Conservation (phyloP, 2,329 filamentous ascomycete species). For the Fusarium cyanostomum region DNA sequence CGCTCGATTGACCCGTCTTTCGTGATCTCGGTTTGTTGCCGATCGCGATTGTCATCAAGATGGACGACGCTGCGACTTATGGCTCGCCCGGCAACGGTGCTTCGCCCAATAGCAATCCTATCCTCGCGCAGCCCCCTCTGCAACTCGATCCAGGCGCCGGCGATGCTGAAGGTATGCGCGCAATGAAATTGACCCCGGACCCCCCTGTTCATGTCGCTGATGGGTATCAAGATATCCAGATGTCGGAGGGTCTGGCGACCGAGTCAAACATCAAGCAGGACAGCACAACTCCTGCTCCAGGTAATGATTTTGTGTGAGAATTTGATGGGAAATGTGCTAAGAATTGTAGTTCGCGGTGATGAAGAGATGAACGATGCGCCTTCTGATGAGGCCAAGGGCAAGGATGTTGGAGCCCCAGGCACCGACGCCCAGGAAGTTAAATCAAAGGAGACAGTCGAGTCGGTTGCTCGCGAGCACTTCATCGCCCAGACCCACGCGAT, state of each 20-base stretch:
- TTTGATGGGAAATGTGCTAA: slow-evolving; percentile 66
- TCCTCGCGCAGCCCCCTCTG: slow-evolving; percentile 64
- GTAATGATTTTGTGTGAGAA: slow-evolving; percentile 66
- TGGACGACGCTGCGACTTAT: slow-evolving; percentile 68
- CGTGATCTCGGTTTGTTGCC: slow-evolving; percentile 15
- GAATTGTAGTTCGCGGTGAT: slow-evolving; percentile 70
- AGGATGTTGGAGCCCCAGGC: slow-evolving; percentile 59
- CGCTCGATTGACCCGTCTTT: slow-evolving; percentile 28
- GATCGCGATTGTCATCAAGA: slow-evolving; percentile 47
- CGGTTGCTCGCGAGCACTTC: slow-evolving; percentile 88
- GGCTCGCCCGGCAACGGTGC: slow-evolving; percentile 66
- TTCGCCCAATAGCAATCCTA: slow-evolving; percentile 66
- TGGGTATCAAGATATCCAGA: slow-evolving; percentile 66
- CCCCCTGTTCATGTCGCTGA: slow-evolving; percentile 23
- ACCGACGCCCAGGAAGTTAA: slow-evolving; percentile 67
- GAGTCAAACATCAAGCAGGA: slow-evolving; percentile 69
- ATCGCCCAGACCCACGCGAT: slow-evolving; percentile 95
- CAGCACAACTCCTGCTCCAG: slow-evolving; percentile 66
- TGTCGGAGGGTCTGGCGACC: slow-evolving; percentile 61
- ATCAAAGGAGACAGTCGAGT: slow-evolving; percentile 83
- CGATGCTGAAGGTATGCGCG: slow-evolving; percentile 58
- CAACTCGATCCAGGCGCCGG: slow-evolving; percentile 54
- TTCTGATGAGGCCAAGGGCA: slow-evolving; percentile 60
- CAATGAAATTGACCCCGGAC: not conserved
- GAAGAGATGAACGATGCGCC: slow-evolving; percentile 81